Evolutionary conservation across 2,329 filamentous ascomycete species (phyloP).

Genomic region (Cercospora sp.): DNA sequence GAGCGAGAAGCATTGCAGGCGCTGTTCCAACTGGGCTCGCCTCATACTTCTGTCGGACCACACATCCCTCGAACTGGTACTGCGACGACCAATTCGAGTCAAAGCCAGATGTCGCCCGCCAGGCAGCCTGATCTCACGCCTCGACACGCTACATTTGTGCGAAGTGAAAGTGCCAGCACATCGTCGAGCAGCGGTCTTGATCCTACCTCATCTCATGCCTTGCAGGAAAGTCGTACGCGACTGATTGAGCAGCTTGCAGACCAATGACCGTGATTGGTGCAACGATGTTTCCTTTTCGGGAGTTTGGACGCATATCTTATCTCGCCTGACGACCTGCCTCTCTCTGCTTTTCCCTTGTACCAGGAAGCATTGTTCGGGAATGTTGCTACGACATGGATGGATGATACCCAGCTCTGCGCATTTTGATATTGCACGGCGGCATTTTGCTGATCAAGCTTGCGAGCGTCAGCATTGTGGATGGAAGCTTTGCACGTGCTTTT

Average conservation of each 20-base stretch:
- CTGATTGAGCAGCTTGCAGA: conserved; percentile 17
- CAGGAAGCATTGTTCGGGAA: conserved; percentile 16
- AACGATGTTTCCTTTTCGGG: background rate
- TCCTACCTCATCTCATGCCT: conserved; percentile 8
- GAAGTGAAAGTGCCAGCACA: conserved; percentile 31
- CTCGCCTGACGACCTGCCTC: conserved; percentile 10
- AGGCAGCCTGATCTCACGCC: conserved; percentile 28
- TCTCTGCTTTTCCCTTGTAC: conserved; percentile 13
- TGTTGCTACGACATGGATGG: conserved; percentile 8
- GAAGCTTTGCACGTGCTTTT: background rate
- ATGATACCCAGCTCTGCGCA: conserved; percentile 25
- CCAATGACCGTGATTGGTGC: background rate
- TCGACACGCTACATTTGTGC: conserved; percentile 33
- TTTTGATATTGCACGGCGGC: background rate
- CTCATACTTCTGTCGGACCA: conserved; percentile 27
- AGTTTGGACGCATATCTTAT: conserved; percentile 13
- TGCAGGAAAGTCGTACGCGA: conserved; percentile 18
- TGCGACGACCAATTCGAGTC: conserved; percentile 18
- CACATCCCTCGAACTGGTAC: conserved; percentile 41
- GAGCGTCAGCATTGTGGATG: background rate
- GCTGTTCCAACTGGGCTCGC: conserved; percentile 71
- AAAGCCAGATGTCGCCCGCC: conserved; percentile 30
- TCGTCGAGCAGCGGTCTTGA: conserved; percentile 15
- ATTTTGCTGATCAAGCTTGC: background rate
- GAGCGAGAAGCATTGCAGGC: conserved; percentile 83